Base-by-base conservation (phyloP, 164 flowering plant species). In the Buxus sempervirens region DNA sequence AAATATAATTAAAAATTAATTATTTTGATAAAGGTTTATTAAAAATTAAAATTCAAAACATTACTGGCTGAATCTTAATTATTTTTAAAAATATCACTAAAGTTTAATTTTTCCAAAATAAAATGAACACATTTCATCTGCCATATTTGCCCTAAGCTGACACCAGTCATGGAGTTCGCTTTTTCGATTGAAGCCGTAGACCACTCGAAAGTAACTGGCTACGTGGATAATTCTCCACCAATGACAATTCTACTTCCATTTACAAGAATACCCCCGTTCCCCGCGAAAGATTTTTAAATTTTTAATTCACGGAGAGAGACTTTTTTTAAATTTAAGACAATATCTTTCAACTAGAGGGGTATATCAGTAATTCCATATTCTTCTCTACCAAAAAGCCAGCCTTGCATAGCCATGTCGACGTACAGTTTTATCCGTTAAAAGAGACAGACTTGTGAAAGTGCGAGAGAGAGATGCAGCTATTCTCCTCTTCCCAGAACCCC, bases 141-240 rank as follows among this genome's bases (percentile, higher is more conserved):
- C n/a, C n/a, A n/a, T n/a, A n/a, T n/a, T n/a, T n/a, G n/a, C n/a
- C n/a, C n/a, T n/a, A 7, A 9, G 56, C 32, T 18, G 64, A 73
- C 82, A 82, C 71, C 75, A 75, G 75, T 23, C 73, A 67, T 53
- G 25, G 72, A 71, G 63, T 62, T 72, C 62, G 59, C 15, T 54
- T 24, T 25, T 1, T 53, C 26, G 56, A 42, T 48, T 42, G 59
- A 55, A 60, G 24, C 24, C 32, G 5, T 5, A 72, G 53, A 53
- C 58, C 38, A 42, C 23, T 12, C 38, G 38, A 32, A n/a, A 32
- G 49, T 49, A 54, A 55, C 36, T 41, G 48, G 53, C 28, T 12
- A 76, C 83, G 77, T 80, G 83, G 79, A 67, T 36, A 20, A 60
- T 54, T 60, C 15, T 42, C 22, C 23, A 72, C 78, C 77, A 74